Evolutionary conservation across 2,329 filamentous ascomycete species (phyloP), one percentile per base, ranked within the genome.

Genomic region (Thielaviopsis populi): DNA sequence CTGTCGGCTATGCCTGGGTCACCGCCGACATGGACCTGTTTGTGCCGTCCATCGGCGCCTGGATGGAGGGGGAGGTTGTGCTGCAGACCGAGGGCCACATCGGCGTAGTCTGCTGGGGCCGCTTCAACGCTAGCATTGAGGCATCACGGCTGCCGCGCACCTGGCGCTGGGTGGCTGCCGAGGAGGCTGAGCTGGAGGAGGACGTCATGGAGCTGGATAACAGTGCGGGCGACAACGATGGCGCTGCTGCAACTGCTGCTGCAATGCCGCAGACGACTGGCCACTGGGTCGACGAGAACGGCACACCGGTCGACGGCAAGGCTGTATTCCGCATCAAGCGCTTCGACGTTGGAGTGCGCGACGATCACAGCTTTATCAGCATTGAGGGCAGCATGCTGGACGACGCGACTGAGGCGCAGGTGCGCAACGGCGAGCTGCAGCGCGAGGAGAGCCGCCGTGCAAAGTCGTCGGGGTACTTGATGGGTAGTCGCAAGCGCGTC

Each of bases 51-150:
- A 82, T 83, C 56, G 88, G 89, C 42, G 83, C 85, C 8, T 84
- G 81, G 74, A 81, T 97, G 71, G 86, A 91, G 68, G 94, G 90
- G 11, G 85, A 81, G 68, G 82, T 96, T 64, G 94, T 92, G 70
- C 78, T 96, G 37, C 89, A 95, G 72, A 92, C 87, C 59, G 89
- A 94, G 69, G 90, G 89, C 6, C 90, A 96, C 71, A 80, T 99
- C 6, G 91, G 92, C 22, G 82, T 96, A 2, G 84, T 95, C 11
- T 94, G 90, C 73, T 91, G 90, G 75, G 92, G 92, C 73, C 83
- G 90, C 68, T 97, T 97, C 79, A 95, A 94, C 69, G 89, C 92
- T 1, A 89, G 87, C 53, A 88, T 99, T 66, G 87, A 92, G 69
- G 80, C 86, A 24, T 83, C 82, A 66, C 80, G 89, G 42, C 77